A percentile compares a stretch with the other conserved stretches of the same genome.
phyloP scores from a whole-genome alignment of 2,329 filamentous ascomycete species.

The Xylaria sp. region DNA sequence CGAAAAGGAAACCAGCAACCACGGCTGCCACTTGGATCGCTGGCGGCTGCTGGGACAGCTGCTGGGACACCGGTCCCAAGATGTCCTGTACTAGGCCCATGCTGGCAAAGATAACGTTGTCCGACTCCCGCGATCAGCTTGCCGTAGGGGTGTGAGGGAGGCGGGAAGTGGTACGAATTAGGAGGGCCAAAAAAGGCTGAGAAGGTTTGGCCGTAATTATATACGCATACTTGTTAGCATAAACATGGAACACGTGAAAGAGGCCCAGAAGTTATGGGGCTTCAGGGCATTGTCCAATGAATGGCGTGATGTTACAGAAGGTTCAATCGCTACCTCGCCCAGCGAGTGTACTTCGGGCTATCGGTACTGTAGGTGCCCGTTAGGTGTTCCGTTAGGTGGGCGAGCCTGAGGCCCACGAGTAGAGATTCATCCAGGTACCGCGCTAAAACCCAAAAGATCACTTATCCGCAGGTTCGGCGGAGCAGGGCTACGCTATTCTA shows the following conservation, averaged over 20 bases:
- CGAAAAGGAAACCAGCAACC: slow-evolving; percentile 40
- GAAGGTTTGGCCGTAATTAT: background rate
- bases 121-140: slow-evolving; percentile 1
- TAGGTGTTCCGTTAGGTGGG: too few species aligned
- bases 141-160: slow-evolving; percentile 2
- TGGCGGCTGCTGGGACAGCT: slow-evolving; percentile 44
- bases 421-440: background rate
- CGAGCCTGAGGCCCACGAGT: background rate
- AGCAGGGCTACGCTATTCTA: background rate
- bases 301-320: slow-evolving; percentile 3
- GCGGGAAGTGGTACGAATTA: background rate
- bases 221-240: background rate
- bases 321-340: background rate
- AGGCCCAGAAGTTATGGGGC: background rate
- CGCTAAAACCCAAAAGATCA: background rate
- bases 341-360: too few species aligned
- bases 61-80: slow-evolving; percentile 45
- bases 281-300: slow-evolving; percentile 17
- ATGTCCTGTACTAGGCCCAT: slow-evolving; percentile 55
- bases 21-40: slow-evolving; percentile 44
- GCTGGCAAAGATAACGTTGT: slow-evolving; percentile 10
- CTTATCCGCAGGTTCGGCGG: background rate
- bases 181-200: slow-evolving; percentile 1
- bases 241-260: background rate
- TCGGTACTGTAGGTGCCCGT: too few species aligned